phyloP scores from a whole-genome alignment of 2,329 filamentous ascomycete genomes.

The Epicoccum nigrum region DNA sequence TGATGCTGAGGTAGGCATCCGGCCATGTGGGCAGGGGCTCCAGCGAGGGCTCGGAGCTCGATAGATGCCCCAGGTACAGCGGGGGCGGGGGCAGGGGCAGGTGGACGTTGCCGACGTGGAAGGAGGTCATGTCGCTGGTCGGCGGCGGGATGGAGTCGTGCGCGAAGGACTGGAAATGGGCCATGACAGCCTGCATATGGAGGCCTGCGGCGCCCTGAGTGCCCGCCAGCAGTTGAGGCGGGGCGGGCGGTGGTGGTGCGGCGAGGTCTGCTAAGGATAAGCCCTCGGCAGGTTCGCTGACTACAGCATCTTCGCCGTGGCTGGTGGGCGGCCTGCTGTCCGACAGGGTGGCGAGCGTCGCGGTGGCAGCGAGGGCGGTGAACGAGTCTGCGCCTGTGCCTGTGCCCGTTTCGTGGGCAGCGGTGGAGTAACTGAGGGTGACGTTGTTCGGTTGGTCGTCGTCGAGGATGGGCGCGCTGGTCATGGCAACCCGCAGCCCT shows the following conservation, averaged over 20 bases:
- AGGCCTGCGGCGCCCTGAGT: constrained; percentile 4
- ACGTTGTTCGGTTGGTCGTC: constrained; percentile 20
- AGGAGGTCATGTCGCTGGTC: constrained; percentile 16
- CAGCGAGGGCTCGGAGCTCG: constrained; percentile 25
- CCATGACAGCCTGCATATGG: constrained; percentile 25
- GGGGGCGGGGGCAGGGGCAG: constrained; percentile 16
- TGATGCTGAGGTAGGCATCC: constrained; percentile 38
- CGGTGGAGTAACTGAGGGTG: constrained; percentile 17
- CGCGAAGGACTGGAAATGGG: constrained; percentile 20
- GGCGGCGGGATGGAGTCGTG: constrained; percentile 16
- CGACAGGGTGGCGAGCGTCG: constrained; percentile 38
- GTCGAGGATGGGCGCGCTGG: not conserved
- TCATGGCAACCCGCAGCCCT: constrained; percentile 7
- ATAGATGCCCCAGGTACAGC: constrained; percentile 19
- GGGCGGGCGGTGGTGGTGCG: constrained; percentile 12
- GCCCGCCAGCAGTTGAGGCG: constrained; percentile 7
- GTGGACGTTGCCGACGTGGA: constrained; percentile 23
- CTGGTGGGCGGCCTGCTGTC: constrained; percentile 38
- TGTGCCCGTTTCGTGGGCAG: not conserved
- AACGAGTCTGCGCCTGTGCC: constrained; percentile 13
- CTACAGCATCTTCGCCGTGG: constrained; percentile 29
- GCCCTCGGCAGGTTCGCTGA: constrained; percentile 30
- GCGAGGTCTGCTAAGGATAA: constrained; percentile 31
- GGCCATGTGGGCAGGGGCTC: constrained; percentile 32
- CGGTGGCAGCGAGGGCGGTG: constrained; percentile 30